Base-by-base conservation (phyloP, 768 basidiomycete species). In the Boletellus ananiceps region DNA sequence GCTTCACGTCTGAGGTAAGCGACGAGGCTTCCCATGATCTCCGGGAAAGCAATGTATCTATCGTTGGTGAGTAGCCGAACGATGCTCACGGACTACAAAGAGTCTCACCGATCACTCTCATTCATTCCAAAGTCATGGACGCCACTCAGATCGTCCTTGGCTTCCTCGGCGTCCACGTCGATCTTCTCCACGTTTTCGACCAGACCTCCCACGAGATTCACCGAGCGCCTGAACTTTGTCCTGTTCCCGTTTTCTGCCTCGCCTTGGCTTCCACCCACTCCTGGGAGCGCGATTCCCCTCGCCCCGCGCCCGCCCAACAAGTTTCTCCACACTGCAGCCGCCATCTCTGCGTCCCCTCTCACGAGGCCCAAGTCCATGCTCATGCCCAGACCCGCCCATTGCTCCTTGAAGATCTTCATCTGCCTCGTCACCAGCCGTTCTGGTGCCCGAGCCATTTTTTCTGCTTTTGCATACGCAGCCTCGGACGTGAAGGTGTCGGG, bases 391-490 rank as follows among this genome's bases (percentile, higher is more conserved):
- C 94, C 94, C 5, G 82, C 78, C 87, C 88, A 93, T 63, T 95
- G 93, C 64, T 95, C 89, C 55, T 86, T 86, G 74, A 94, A 82
- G 44, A 90, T 86, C 64, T 87, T 88, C 89, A 97, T 86, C 67
- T 95, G 92, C 39, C 82, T 81, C 39, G 81, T 82, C 36, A 97
- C 83, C 33, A 93, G 76, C 2, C 83, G 68, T 60, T 94, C 90
- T 4, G 89, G 88, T 0, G 84, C 87, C 36, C 77, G 73, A 3
- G 73, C 71, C 8, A 54, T 60, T 46, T 65, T 63, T 47, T 59
- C 55, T 9, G 67, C 66, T 14, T 62, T 64, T n/a, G 40, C 44
- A 19, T 67, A 60, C 3, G 61, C 65, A 53, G 52, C 47, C 36
- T 51, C 45, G 44, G 63, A 69, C 46, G 62, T 58, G 19, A 56